Evolutionary conservation across 225 moss, liverwort and hornwort genomes (phyloP).

Genomic region (Pseudoscleropodium purum): DNA sequence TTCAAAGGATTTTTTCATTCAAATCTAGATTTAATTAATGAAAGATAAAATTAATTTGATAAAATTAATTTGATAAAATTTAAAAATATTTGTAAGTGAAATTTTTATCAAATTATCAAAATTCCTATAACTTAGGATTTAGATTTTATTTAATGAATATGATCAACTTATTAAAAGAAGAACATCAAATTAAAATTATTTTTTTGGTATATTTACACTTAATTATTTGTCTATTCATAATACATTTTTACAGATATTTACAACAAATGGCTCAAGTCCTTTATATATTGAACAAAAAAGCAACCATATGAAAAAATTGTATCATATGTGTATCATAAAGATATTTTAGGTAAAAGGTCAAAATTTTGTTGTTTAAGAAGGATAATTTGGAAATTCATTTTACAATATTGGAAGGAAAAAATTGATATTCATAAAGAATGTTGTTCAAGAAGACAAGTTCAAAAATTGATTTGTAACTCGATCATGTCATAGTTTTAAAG

Average conservation of each 20-base stretch:
- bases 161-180: background rate
- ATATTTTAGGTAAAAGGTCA: background rate
- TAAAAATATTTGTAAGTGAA: no score
- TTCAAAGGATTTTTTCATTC: background rate
- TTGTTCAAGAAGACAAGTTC: background rate
- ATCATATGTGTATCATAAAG: background rate
- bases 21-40: background rate
- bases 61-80: background rate
- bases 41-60: background rate
- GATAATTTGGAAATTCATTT: background rate
- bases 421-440: background rate
- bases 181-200: no score
- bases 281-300: background rate
- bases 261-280: background rate
- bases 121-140: no score
- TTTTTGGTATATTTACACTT: background rate
- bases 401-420: no score
- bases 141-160: background rate
- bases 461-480: no score
- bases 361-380: background rate
- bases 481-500: background rate
- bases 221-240: rapidly evolving
- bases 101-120: background rate
- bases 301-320: background rate
- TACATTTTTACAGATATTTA: no score